Conservation (phyloP, 352 stramenopile genomes). For the Pseudoperonospora humuli region DNA sequence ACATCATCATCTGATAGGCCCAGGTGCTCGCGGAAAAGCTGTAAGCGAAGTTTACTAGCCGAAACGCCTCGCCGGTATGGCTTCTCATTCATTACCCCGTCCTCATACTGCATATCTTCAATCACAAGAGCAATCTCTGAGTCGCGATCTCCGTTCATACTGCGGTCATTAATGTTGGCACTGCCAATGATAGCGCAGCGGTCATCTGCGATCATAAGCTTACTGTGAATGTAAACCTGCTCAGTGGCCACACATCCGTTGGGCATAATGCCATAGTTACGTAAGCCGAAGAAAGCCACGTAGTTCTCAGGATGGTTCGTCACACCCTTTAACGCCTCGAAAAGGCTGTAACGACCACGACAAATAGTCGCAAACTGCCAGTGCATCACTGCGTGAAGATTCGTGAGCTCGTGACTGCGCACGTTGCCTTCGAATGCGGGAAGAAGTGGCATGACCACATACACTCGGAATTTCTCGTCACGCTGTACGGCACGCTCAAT, state of each 20-base stretch:
- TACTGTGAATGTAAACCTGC: slow-evolving; percentile 91
- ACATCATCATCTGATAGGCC: slow-evolving; percentile 53
- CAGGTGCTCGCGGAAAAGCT: slow-evolving; percentile 80
- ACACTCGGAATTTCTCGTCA: slow-evolving; percentile 72
- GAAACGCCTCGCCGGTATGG: slow-evolving; percentile 53
- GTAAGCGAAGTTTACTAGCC: slow-evolving; percentile 57
- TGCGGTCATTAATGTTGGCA: slow-evolving; percentile 95
- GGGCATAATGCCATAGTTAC: slow-evolving; percentile 75
- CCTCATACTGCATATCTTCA: slow-evolving; percentile 76
- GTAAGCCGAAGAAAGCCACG: slow-evolving; percentile 77
- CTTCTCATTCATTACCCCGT: slow-evolving; percentile 68
- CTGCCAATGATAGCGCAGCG: slow-evolving; percentile 86
- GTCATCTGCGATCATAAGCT: slow-evolving; percentile 88
- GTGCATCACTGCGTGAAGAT: slow-evolving; percentile 84
- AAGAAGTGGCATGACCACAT: slow-evolving; percentile 80
- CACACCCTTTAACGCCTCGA: slow-evolving; percentile 54
- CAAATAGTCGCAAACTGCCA: slow-evolving; percentile 86
- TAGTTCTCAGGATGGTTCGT: slow-evolving; percentile 66
- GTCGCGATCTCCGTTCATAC: slow-evolving; percentile 88
- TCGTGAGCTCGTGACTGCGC: slow-evolving; percentile 72
- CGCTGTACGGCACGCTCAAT: slow-evolving; percentile 67
- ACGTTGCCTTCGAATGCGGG: slow-evolving; percentile 83
- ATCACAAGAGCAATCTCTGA: slow-evolving; percentile 83
- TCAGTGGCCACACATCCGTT: slow-evolving; percentile 76
- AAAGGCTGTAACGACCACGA: slow-evolving; percentile 68